A percentile compares a stretch with the other conserved stretches of the same genome.
phyloP scores from a whole-genome alignment of 192 early-diverging fungal genomes.

The Diversispora eburnea region DNA sequence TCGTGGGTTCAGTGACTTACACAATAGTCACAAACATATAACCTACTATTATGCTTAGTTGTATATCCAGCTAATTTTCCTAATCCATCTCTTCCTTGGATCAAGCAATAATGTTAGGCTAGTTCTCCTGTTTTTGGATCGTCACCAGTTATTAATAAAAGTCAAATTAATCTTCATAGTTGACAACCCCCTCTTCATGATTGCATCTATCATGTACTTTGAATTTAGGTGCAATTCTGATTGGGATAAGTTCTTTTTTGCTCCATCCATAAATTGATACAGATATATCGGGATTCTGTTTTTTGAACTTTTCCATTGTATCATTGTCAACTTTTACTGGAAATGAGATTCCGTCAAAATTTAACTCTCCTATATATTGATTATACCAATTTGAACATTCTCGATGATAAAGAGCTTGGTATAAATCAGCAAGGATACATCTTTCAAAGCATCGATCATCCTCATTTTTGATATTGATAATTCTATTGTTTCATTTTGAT shows the following conservation, averaged over 20 bases:
- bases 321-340: slow-evolving; percentile 16
- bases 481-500: too few relatives aligned
- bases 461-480: too few relatives aligned
- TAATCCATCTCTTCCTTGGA: background rate
- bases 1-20: slow-evolving; percentile 3
- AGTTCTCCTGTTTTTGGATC: slow-evolving; percentile 5
- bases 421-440: background rate
- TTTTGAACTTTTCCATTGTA: too few relatives aligned
- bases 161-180: slow-evolving; percentile 8
- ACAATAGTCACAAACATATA: slow-evolving; percentile 13
- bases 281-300: too few relatives aligned
- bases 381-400: background rate
- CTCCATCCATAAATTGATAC: too few relatives aligned
- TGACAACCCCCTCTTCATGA: slow-evolving; percentile 7
- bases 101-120: background rate
- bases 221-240: too few relatives aligned
- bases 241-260: too few relatives aligned
- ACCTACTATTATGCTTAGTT: background rate
- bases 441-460: too few relatives aligned
- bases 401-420: slow-evolving; percentile 1
- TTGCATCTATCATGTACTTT: too few relatives aligned
- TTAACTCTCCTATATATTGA: slow-evolving; percentile 4
- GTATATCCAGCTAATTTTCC: slow-evolving; percentile 17
- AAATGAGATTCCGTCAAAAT: slow-evolving; percentile 10
- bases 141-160: slow-evolving; percentile 11